phyloP scores from a whole-genome alignment of 1,139 yeast species.

The Pneumocystis murina region DNA sequence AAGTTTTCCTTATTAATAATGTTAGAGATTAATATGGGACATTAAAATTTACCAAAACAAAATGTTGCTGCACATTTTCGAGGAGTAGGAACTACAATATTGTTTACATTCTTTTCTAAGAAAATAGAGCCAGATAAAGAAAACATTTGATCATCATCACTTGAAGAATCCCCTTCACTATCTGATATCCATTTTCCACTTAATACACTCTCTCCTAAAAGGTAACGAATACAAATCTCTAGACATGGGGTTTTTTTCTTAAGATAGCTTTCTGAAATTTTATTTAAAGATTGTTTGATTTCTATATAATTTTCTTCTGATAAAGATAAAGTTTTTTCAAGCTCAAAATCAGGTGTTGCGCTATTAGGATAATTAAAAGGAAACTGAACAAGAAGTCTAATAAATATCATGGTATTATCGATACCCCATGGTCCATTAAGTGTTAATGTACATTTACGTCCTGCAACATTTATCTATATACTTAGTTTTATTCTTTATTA shows the following conservation, averaged over 20 bases:
- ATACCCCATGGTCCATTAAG: slow-evolving; percentile 59
- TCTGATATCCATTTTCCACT: slow-evolving; percentile 16
- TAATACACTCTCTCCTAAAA: slow-evolving; percentile 68
- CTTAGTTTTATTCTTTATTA: neutral
- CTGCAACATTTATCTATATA: slow-evolving; percentile 52
- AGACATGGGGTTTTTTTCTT: slow-evolving; percentile 51
- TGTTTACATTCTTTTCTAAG: slow-evolving; percentile 20
- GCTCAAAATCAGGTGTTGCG: slow-evolving; percentile 40
- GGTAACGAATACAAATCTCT: slow-evolving; percentile 61
- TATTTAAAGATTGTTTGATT: slow-evolving; percentile 37
- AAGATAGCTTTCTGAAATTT: slow-evolving; percentile 45
- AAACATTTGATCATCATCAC: slow-evolving; percentile 12
- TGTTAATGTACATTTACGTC: slow-evolving; percentile 64
- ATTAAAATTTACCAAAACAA: slow-evolving; percentile 12
- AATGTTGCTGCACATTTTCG: slow-evolving; percentile 9
- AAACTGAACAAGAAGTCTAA: slow-evolving; percentile 51
- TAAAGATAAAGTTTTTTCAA: slow-evolving; percentile 69
- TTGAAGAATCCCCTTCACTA: slow-evolving; percentile 27
- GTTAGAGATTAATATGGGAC: neutral
- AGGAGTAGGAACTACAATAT: slow-evolving; percentile 7
- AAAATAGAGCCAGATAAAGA: slow-evolving; percentile 22
- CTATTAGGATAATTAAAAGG: slow-evolving; percentile 58
- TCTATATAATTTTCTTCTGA: slow-evolving; percentile 33
- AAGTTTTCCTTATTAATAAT: neutral
- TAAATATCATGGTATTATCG: slow-evolving; percentile 44